Base-by-base conservation (phyloP, 1,284 basidiomycete genomes). In the Apiotrichum gamsii region DNA sequence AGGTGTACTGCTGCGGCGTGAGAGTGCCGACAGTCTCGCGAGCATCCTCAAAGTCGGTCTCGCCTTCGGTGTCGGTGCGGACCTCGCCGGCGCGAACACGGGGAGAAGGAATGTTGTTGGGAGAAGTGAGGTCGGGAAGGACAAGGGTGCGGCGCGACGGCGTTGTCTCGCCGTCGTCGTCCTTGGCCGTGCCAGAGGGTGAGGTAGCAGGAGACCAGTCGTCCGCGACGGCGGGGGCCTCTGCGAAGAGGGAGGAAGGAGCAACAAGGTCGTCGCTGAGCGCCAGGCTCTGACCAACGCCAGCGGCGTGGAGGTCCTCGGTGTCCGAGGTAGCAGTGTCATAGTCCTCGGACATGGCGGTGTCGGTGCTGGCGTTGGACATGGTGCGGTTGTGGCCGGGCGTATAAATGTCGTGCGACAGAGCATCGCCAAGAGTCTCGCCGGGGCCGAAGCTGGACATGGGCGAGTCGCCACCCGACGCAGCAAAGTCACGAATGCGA, bases 1-100 rank as follows among this genome's bases (percentile, higher is more conserved):
- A 81, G 34, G 70, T 74, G 41, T 77, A 78, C 45, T 49, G 76
- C 16, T 76, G 78, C 3, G 84, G 83, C 2, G 84, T 84, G 28
- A 77, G 75, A 64, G 81, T 77, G 31, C 77, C 75, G 33, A 84
- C 78, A 49, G 83, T 87, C 67, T 84, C 82, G 43, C 82, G 76
- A 2, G 89, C 89, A 64, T 91, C 88, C 19, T 85, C 80, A 63
- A 87, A 94, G 51, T 87, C 84, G 24, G 65, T 66, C 19, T 89
- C 87, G 13, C 74, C 77, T 42, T 85, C 83, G 0, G 80, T 1
- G 77, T 79, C 43, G 58, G 45, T 53, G 38, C 38, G 50, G 39
- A 47, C 47, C 21, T 44, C 50, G 56, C 31, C 60, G 51, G 58
- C 43, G 38, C 60, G 51, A n/a, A 58, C 49, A 28, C 57, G 41